phyloP scores from a whole-genome alignment of 2,329 filamentous ascomycete species.

The Diaporthe sp. region DNA sequence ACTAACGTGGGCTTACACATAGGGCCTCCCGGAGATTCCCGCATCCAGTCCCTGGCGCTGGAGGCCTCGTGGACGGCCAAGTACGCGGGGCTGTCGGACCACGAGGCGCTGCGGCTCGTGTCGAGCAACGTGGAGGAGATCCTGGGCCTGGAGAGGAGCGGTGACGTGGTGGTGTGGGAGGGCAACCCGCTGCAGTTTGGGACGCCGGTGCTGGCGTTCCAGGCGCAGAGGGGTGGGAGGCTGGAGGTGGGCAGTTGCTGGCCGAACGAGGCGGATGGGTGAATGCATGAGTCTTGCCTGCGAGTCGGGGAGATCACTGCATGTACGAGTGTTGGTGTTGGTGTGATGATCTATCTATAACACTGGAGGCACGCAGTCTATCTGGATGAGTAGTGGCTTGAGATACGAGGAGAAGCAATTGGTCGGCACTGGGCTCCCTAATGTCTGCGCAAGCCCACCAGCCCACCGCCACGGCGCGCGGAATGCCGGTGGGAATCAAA shows the following conservation, averaged over 20 bases:
- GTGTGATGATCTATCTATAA: conserved; percentile 3
- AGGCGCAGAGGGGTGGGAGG: conserved; percentile 40
- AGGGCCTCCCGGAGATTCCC: conserved; percentile 46
- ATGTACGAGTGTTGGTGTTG: not conserved
- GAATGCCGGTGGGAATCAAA: no score
- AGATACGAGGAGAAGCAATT: not conserved
- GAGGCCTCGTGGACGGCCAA: conserved; percentile 54
- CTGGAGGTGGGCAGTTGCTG: conserved; percentile 47
- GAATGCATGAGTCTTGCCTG: not conserved
- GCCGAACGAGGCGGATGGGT: conserved; percentile 40
- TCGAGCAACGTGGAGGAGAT: conserved; percentile 54
- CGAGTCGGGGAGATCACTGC: not conserved
- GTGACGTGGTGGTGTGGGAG: conserved; percentile 55
- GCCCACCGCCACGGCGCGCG: not conserved
- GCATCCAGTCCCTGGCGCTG: conserved; percentile 50
- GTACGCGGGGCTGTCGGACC: conserved; percentile 48
- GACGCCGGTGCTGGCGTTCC: conserved; percentile 50
- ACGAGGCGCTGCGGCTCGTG: conserved; percentile 49
- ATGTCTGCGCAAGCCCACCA: not conserved
- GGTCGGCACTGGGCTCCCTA: not conserved
- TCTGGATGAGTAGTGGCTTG: not conserved
- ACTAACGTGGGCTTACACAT: not conserved
- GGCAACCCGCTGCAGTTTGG: conserved; percentile 53
- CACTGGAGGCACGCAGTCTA: not conserved
- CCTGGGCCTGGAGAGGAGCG: conserved; percentile 46